phyloP scores from a whole-genome alignment of 495 filamentous ascomycete species.

The Astrocystis sublimbata region DNA sequence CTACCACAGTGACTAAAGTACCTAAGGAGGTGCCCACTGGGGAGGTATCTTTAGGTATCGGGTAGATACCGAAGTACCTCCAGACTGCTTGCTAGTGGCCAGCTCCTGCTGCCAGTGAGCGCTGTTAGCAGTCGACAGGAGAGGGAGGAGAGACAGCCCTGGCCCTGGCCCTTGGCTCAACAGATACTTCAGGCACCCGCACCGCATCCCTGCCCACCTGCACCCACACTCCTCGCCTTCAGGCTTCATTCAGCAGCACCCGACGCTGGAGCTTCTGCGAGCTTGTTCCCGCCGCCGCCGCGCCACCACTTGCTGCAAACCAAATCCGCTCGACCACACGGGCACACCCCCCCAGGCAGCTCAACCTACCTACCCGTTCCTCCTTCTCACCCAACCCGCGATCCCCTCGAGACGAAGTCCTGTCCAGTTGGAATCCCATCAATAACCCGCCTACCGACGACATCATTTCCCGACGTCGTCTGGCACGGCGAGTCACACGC shows the following conservation, averaged over 20 bases:
- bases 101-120: background rate
- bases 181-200: conserved; percentile 12
- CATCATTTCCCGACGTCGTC: conserved; percentile 15
- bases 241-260: too few species aligned
- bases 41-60: too few species aligned
- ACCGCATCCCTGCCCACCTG: conserved; percentile 6
- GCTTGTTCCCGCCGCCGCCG: background rate
- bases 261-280: too few species aligned
- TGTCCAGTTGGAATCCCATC: conserved; percentile 13
- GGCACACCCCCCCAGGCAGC: conserved; percentile 9
- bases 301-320: conserved; percentile 9
- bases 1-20: too few species aligned
- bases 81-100: background rate
- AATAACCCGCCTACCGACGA: background rate
- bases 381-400: conserved; percentile 2
- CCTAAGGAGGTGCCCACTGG: too few species aligned
- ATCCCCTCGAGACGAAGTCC: background rate
- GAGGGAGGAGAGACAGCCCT: too few species aligned
- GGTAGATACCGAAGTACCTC: too few species aligned
- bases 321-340: conserved; percentile 8
- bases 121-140: background rate
- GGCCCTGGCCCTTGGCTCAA: too few species aligned
- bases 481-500: conserved; percentile 21
- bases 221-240: too few species aligned
- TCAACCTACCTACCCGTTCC: background rate